These are phyloP conservation scores for Erodium texanum DNA, from an alignment of 441 rosid species.

Conservation along the genomic window DNA sequence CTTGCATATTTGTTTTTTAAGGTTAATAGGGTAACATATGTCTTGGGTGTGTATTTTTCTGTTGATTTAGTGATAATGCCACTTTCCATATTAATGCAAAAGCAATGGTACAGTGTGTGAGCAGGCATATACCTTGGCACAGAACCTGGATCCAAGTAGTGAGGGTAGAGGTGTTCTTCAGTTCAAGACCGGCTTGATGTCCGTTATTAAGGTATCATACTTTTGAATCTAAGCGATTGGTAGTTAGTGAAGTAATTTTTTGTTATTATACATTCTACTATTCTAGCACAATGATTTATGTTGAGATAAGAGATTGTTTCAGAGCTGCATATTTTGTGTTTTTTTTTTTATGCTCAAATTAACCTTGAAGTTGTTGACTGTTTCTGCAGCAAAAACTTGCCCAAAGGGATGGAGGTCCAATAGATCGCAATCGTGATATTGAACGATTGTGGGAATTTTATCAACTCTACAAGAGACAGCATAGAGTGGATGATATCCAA, in stretches of 20 bases:
- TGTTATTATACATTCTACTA: neutral
- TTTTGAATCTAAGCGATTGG: conserved; percentile 7
- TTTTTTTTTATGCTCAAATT: neutral
- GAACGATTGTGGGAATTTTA: conserved; percentile 86
- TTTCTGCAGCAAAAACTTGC: conserved; percentile 93
- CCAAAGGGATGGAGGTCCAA: conserved; percentile 65
- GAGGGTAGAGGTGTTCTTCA: conserved; percentile 99
- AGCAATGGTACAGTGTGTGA: conserved; percentile 55
- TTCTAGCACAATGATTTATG: neutral
- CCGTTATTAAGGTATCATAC: conserved; percentile 69
- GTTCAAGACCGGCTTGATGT: conserved; percentile 97
- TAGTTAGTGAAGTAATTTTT: conserved; percentile 7
- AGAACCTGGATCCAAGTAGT: conserved; percentile 86
- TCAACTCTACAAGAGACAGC: conserved; percentile 57
- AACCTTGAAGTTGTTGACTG: conserved; percentile 15
- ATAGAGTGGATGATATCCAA: conserved; percentile 86
- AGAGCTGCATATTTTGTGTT: neutral
- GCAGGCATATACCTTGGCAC: conserved; percentile 97
- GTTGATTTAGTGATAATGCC: neutral
- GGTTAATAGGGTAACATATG: conserved; percentile 6
- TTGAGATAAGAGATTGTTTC: conserved; percentile 4
- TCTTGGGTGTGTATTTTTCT: conserved; percentile 1
- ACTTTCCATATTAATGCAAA: conserved; percentile 2
- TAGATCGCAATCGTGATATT: conserved; percentile 80
- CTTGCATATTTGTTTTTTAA: conserved; percentile 6